phyloP scores from a whole-genome alignment of 768 basidiomycete species.

The Mycena albidolilacea region DNA sequence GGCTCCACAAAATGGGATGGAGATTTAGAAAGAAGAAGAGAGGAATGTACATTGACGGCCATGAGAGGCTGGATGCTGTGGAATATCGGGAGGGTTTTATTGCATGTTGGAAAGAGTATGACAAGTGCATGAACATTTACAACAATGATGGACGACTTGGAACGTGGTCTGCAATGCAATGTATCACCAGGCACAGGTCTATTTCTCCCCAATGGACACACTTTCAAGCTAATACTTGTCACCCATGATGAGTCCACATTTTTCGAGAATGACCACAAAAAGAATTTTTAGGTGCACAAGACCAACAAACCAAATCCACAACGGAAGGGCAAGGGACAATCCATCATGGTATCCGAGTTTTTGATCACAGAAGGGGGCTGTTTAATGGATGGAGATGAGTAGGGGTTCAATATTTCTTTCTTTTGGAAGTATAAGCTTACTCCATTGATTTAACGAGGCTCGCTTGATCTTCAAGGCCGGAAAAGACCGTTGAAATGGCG shows the following conservation, averaged over 20 bases:
- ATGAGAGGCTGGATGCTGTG: constrained; percentile 55
- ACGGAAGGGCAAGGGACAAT: constrained; percentile 54
- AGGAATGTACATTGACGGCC: constrained; percentile 57
- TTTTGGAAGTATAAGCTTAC: constrained; percentile 7
- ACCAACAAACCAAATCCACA: constrained; percentile 43
- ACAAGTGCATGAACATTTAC: constrained; percentile 42
- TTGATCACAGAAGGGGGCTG: constrained; percentile 49
- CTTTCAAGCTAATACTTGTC: constrained; percentile 39
- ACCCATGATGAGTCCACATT: constrained; percentile 59
- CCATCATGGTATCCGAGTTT: constrained; percentile 55
- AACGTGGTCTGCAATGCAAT: neutral
- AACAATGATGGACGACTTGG: constrained; percentile 44
- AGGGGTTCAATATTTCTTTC: constrained; percentile 22
- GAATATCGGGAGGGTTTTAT: constrained; percentile 48
- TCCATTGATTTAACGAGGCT: neutral
- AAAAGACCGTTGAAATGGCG: too few relatives aligned
- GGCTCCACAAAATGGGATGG: constrained; percentile 53
- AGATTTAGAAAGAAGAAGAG: constrained; percentile 46
- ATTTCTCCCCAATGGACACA: neutral
- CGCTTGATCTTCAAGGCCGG: constrained; percentile 2
- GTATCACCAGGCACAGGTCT: neutral
- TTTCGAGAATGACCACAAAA: constrained; percentile 51
- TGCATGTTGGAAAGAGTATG: constrained; percentile 45
- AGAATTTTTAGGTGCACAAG: constrained; percentile 46
- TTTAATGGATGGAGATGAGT: constrained; percentile 41